Evolutionary conservation across 768 basidiomycete genomes (phyloP).

Genomic region (Trametes meyenii): DNA sequence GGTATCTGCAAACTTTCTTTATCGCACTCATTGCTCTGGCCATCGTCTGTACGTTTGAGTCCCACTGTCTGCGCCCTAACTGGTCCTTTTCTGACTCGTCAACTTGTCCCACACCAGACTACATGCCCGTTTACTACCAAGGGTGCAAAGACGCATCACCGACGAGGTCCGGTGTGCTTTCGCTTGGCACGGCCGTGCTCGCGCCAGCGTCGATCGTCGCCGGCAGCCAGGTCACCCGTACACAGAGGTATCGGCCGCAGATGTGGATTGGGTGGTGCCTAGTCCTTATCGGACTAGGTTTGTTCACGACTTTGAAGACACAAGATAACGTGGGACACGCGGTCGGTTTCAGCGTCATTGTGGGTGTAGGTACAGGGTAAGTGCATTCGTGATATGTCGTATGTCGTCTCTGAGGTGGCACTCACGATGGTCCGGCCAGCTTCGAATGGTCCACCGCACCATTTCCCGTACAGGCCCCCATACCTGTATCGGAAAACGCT

Average conservation of each 20-base stretch:
- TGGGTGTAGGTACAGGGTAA: slow-evolving; percentile 1
- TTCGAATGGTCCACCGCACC: not conserved
- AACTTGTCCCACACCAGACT: slow-evolving; percentile 35
- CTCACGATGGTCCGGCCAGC: not conserved
- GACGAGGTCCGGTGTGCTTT: slow-evolving; percentile 9
- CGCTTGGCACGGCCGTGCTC: slow-evolving; percentile 36
- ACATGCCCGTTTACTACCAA: slow-evolving; percentile 42
- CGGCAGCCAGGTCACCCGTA: slow-evolving; percentile 39
- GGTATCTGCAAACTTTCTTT: slow-evolving; percentile 10
- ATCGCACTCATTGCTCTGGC: not conserved
- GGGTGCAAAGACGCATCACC: slow-evolving; percentile 42
- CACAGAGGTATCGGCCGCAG: slow-evolving; percentile 41
- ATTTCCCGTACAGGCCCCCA: slow-evolving; percentile 20
- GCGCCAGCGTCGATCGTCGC: slow-evolving; percentile 43
- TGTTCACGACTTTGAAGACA: slow-evolving; percentile 35
- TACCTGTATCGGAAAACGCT: slow-evolving; percentile 38
- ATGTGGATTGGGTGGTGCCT: slow-evolving; percentile 41
- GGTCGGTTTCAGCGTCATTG: slow-evolving; percentile 5
- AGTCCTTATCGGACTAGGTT: slow-evolving; percentile 37
- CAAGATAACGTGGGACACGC: not conserved
- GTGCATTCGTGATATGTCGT: slow-evolving; percentile 27
- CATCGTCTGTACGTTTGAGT: slow-evolving; percentile 31
- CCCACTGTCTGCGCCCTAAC: not conserved
- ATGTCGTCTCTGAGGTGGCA: not conserved
- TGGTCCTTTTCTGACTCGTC: not conserved